Percentiles rank a stretch among this genome's conserved stretches.
These are phyloP conservation scores for Candida fluviatilis DNA, from an alignment of 805 yeast species.

Conservation along the genomic window DNA sequence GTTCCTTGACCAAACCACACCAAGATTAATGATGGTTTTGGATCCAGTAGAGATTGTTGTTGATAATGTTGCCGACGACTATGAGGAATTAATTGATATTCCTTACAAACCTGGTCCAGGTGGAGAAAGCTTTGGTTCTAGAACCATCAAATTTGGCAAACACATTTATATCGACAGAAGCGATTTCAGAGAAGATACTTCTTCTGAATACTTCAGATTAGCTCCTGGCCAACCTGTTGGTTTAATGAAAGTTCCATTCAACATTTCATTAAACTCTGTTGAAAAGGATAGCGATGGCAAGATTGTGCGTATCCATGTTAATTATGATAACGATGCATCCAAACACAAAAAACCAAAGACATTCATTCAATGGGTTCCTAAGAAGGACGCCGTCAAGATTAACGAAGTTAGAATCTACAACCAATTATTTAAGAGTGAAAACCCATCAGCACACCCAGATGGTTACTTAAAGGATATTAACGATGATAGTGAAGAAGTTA, in stretches of 20 bases:
- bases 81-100: conserved; percentile 62
- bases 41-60: conserved; percentile 82
- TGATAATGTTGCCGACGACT: conserved; percentile 73
- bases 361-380: conserved; percentile 94
- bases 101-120: conserved; percentile 85
- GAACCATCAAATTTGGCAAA: conserved; percentile 72
- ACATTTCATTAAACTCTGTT: conserved; percentile 64
- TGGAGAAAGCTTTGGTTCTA: conserved; percentile 53
- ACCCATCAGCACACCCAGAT: conserved; percentile 83
- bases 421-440: conserved; percentile 84
- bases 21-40: conserved; percentile 89
- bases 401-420: conserved; percentile 83
- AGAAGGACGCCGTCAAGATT: conserved; percentile 51
- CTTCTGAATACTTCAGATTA: conserved; percentile 81
- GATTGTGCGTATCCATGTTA: conserved; percentile 67
- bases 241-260: conserved; percentile 83
- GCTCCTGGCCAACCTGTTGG: conserved; percentile 96
- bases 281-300: conserved; percentile 63
- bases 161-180: conserved; percentile 79
- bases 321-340: conserved; percentile 63
- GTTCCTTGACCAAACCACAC: conserved; percentile 85
- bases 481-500: conserved; percentile 68
- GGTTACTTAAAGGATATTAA: conserved; percentile 86
- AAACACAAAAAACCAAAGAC: conserved; percentile 83
- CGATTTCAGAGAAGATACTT: conserved; percentile 68